Evolutionary conservation across 495 filamentous ascomycete genomes (phyloP).

Genomic region (Neurospora africana): DNA sequence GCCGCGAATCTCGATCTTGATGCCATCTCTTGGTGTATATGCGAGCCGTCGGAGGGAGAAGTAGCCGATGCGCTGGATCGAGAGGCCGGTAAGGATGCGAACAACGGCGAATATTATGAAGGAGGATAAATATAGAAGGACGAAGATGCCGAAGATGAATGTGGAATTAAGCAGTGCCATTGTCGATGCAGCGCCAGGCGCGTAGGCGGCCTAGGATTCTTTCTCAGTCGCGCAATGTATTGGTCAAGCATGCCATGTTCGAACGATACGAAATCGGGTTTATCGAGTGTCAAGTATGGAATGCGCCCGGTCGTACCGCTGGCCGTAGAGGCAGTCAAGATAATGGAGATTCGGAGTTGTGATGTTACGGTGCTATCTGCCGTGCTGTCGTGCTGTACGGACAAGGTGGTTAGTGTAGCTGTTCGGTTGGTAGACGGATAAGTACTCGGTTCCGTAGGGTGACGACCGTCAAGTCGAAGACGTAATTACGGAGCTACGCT

Average conservation of each 20-base stretch:
- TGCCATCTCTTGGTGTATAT: constrained; percentile 75
- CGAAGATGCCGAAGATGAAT: constrained; percentile 71
- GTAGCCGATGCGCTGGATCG: constrained; percentile 90
- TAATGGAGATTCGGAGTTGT: not conserved
- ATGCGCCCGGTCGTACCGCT: not conserved
- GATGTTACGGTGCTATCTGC: not conserved
- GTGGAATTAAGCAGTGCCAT: constrained; percentile 54
- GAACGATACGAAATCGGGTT: not conserved
- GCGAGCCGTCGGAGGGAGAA: constrained; percentile 81
- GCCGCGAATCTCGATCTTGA: constrained; percentile 81
- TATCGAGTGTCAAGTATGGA: not conserved
- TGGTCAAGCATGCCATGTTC: constrained; percentile 1
- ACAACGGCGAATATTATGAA: constrained; percentile 91
- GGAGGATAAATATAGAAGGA: constrained; percentile 79
- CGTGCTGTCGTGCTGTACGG: not conserved
- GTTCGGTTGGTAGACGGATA: not conserved
- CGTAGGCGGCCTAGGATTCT: not conserved
- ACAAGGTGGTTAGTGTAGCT: not conserved
- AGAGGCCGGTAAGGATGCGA: constrained; percentile 85
- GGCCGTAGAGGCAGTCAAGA: not conserved
- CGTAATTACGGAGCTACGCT: not conserved
- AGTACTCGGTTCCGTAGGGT: not conserved
- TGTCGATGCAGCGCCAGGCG: not conserved
- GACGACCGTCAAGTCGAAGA: not conserved
- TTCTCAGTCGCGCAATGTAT: constrained; percentile 1